Conservation (phyloP, 805 yeast genomes). For the Lipomyces sp. region DNA sequence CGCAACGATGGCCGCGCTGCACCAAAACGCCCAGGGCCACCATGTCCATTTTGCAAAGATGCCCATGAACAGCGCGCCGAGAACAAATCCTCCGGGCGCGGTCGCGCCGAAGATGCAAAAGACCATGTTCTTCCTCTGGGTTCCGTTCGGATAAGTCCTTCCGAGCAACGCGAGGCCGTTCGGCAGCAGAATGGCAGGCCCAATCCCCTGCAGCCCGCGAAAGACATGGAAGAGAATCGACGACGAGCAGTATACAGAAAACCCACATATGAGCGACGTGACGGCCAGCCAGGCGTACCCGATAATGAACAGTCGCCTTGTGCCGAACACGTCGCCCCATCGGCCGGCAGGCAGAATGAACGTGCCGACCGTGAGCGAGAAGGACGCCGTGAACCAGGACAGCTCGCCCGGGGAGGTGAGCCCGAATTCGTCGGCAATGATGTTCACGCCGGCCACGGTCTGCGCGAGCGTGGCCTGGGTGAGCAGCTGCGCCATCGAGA, state of each 20-base stretch:
- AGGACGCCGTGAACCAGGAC: constrained; percentile 69
- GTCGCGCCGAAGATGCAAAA: constrained; percentile 58
- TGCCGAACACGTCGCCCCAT: constrained; percentile 69
- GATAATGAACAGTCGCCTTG: constrained; percentile 49
- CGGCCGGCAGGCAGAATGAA: constrained; percentile 66
- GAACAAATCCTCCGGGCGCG: constrained; percentile 60
- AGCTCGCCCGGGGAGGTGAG: constrained; percentile 39
- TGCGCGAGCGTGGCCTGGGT: constrained; percentile 43
- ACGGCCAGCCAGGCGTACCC: constrained; percentile 57
- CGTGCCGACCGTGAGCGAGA: constrained; percentile 68
- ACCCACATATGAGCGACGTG: constrained; percentile 61
- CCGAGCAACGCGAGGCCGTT: constrained; percentile 55
- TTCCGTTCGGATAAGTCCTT: constrained; percentile 46
- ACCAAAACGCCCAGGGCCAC: constrained; percentile 65
- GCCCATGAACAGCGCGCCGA: constrained; percentile 54
- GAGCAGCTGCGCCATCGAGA: constrained; percentile 39
- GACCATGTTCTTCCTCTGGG: constrained; percentile 48
- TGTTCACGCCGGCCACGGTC: constrained; percentile 34
- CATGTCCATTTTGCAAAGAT: constrained; percentile 45
- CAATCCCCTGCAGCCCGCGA: constrained; percentile 64
- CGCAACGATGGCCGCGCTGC: constrained; percentile 44
- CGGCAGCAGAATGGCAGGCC: constrained; percentile 58
- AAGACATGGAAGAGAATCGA: constrained; percentile 42
- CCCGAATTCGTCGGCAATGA: constrained; percentile 37
- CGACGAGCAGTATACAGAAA: constrained; percentile 49